Evolutionary conservation across 2,329 filamentous ascomycete genomes (phyloP).

Genomic region (Colletotrichum eremochloae): DNA sequence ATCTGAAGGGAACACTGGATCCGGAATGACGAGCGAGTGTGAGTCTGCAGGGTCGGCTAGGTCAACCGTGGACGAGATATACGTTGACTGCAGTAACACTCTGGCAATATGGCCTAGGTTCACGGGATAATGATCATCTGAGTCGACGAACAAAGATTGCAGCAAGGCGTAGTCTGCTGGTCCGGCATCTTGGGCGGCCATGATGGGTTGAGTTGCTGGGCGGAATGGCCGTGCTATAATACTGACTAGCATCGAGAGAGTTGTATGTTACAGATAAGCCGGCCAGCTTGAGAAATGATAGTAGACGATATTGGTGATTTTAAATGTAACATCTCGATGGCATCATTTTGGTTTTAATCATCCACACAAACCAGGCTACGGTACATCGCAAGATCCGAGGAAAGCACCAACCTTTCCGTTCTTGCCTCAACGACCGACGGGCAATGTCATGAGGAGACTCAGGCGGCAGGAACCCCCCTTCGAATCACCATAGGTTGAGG

Average conservation of each 20-base stretch:
- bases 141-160: background rate
- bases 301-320: too few relatives aligned
- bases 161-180: conserved; percentile 18
- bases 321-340: too few relatives aligned
- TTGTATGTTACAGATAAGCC: too few relatives aligned
- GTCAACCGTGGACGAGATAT: background rate
- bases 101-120: background rate
- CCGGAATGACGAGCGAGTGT: background rate
- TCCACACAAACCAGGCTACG: too few relatives aligned
- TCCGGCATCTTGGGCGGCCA: background rate
- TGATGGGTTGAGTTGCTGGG: background rate
- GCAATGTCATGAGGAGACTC: background rate
- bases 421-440: too few relatives aligned
- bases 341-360: background rate
- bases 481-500: background rate
- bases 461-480: background rate
- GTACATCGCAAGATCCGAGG: background rate
- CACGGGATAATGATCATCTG: too few relatives aligned
- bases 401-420: too few relatives aligned
- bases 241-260: too few relatives aligned
- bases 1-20: background rate
- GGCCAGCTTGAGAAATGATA: too few relatives aligned
- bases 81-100: background rate
- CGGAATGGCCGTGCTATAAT: background rate
- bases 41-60: background rate